Evolutionary conservation across 139 green algal genomes (phyloP), one percentile per base, ranked within the genome.

Genomic region (Chlamydomonas applanata): DNA sequence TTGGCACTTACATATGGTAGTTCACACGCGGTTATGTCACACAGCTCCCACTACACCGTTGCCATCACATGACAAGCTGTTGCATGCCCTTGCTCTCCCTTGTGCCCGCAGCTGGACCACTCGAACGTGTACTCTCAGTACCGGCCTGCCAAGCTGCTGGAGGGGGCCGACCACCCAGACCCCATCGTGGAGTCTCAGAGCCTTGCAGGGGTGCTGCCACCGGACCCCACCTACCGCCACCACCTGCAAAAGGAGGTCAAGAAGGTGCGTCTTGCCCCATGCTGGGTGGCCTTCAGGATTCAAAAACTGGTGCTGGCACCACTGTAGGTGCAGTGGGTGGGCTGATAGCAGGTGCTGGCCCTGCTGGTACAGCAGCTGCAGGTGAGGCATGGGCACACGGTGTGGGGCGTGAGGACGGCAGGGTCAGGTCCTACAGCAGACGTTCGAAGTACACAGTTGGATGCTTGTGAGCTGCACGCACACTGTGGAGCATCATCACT

Each of bases 141-240:
- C 74, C 81, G 75, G 77, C 87, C 87, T 29, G 72, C 68, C 3
- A 83, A 86, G 71, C 49, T 89, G 30, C 72, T 52, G 11, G 71
- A 84, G 30, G 87, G 87, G 0, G 20, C 27, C 1, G 46, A 77
- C 9, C 88, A 92, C 76, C 88, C 88, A 1, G 90, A 94, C 67
- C 71, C 82, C 2, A 89, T 95, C 35, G 90, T 95, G 29, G 91
- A 95, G 78, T 92, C 85, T 0, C 36, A 72, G 65, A 72, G 65
- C 25, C 78, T 95, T 59, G 88, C 87, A 1, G 81, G 77, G 11
- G 82, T 93, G 3, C 25, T 56, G 13, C 85, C 90, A 7, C 88
- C 88, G 0, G 56, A 88, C 32, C 68, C 76, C 19, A 82, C 46
- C 32, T 94, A 89, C 77, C 40, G 79, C 17, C 84, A 90, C 52